These are phyloP conservation scores for Datisca glomerata DNA, from an alignment of 306 rosid species.

Conservation along the genomic window DNA sequence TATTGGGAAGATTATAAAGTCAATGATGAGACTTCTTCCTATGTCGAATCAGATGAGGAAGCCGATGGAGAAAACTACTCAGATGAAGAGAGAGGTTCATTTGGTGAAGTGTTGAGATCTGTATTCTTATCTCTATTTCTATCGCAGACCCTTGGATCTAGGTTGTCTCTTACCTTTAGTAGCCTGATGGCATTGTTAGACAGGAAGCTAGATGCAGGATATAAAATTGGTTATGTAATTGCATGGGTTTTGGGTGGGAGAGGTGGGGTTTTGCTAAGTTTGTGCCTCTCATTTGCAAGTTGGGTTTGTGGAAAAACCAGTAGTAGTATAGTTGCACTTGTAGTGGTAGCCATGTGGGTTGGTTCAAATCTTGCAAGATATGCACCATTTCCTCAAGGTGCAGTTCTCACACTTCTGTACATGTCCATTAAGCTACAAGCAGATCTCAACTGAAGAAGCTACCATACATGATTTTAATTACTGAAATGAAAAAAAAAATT, in stretches of 20 bases:
- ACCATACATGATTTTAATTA: too few relatives aligned
- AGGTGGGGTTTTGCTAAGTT: conserved; percentile 60
- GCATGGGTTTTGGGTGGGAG: conserved; percentile 87
- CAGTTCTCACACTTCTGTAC: conserved; percentile 74
- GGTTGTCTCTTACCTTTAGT: conserved; percentile 61
- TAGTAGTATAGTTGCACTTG: conserved; percentile 62
- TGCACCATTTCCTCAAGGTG: conserved; percentile 75
- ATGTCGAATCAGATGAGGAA: conserved; percentile 29
- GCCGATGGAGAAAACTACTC: conserved; percentile 27
- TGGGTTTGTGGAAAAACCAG: conserved; percentile 92
- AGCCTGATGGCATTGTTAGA: conserved; percentile 63
- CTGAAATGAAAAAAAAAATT: too few relatives aligned
- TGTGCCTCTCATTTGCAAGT: conserved; percentile 75
- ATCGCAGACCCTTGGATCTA: conserved; percentile 50
- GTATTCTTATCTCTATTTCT: conserved; percentile 51
- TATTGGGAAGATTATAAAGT: conserved; percentile 26
- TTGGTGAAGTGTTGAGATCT: conserved; percentile 48
- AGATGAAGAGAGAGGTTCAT: conserved; percentile 41
- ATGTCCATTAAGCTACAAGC: conserved; percentile 83
- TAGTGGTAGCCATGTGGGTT: conserved; percentile 79
- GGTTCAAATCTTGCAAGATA: conserved; percentile 56
- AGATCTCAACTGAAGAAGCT: conserved; percentile 29
- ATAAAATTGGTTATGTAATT: conserved; percentile 56
- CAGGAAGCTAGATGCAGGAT: conserved; percentile 52
- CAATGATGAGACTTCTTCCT: conserved; percentile 24